Percentiles rank a stretch among this genome's conserved stretches.
These are phyloP conservation scores for Aurinia saxatilis DNA, from an alignment of 345 rosid species.

Conservation along the genomic window DNA sequence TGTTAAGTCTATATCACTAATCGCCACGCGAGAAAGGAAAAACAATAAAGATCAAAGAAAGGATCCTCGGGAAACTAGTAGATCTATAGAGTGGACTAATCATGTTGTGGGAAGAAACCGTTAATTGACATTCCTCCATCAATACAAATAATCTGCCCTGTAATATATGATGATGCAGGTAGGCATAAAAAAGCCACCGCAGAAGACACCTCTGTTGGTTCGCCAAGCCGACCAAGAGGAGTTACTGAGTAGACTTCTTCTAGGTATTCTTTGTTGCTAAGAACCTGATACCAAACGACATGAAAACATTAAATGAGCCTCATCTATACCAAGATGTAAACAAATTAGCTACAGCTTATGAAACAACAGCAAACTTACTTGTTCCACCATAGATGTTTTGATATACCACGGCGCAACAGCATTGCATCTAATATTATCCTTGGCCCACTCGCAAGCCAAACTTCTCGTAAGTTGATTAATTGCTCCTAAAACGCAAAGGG, in stretches of 20 bases:
- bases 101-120: constrained; percentile 35
- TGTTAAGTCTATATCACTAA: background rate
- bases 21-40: background rate
- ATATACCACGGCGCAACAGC: constrained; percentile 89
- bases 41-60: no score
- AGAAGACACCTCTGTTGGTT: constrained; percentile 23
- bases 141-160: constrained; percentile 35
- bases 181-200: constrained; percentile 65
- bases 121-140: constrained; percentile 33
- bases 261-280: constrained; percentile 23
- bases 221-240: constrained; percentile 33
- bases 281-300: constrained; percentile 18
- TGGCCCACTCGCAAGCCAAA: constrained; percentile 86
- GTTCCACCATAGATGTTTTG: constrained; percentile 76
- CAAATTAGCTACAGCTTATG: background rate
- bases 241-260: constrained; percentile 27
- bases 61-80: background rate
- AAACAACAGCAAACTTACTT: constrained; percentile 33
- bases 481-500: constrained; percentile 43
- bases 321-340: background rate
- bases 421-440: constrained; percentile 70
- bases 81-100: constrained; percentile 12
- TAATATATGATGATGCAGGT: constrained; percentile 74
- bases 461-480: constrained; percentile 64
- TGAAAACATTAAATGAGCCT: background rate